Evolutionary conservation across 192 early-diverging fungal species (phyloP).

Genomic region (Spizellomyces punctatus): DNA sequence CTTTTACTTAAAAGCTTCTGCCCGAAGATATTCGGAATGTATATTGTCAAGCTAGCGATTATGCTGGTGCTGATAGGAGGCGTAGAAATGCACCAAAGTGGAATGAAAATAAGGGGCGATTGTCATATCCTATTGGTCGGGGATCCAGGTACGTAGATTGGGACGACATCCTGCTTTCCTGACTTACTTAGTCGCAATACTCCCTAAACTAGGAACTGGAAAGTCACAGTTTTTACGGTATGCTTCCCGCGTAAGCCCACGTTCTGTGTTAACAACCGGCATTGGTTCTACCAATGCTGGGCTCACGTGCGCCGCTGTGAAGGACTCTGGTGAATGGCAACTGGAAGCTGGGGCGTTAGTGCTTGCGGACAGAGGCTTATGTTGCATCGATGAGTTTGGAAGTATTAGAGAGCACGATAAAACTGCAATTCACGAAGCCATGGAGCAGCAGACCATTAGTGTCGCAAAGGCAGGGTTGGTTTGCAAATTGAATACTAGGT

Average conservation of each 20-base stretch:
- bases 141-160: constrained; percentile 63
- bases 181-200: no score
- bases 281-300: constrained; percentile 76
- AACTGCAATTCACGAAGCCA: constrained; percentile 76
- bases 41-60: constrained; percentile 70
- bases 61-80: constrained; percentile 73
- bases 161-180: neutral
- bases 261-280: constrained; percentile 75
- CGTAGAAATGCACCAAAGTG: constrained; percentile 57
- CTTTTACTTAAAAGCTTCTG: constrained; percentile 63
- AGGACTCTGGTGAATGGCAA: constrained; percentile 76
- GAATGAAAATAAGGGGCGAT: constrained; percentile 72
- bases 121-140: constrained; percentile 75
- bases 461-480: constrained; percentile 81
- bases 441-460: constrained; percentile 84
- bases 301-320: constrained; percentile 73
- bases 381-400: constrained; percentile 86
- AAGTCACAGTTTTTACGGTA: constrained; percentile 83
- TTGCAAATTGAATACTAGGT: constrained; percentile 77
- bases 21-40: constrained; percentile 72
- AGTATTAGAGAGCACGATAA: constrained; percentile 74
- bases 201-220: constrained; percentile 26
- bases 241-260: constrained; percentile 63
- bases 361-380: constrained; percentile 74
- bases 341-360: constrained; percentile 82